Percentiles rank a stretch among this genome's conserved stretches.
Evolutionary conservation across 2,329 filamentous ascomycete species (phyloP).

Genomic region (Macrophomina phaseolina): DNA sequence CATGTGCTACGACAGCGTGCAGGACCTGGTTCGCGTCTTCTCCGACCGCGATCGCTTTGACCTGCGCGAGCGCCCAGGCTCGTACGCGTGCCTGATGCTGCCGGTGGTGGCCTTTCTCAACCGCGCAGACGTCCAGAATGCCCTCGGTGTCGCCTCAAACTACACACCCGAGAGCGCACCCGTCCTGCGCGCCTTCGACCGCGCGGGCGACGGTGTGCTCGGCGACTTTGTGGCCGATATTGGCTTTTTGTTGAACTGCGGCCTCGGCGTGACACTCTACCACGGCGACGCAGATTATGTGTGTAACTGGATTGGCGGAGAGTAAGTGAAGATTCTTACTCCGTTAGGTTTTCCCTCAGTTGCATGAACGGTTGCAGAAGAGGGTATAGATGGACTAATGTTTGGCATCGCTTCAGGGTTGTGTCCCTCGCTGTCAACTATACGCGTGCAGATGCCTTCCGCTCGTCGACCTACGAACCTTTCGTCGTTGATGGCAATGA

Average conservation of each 20-base stretch:
- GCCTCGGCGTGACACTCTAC: constrained; percentile 44
- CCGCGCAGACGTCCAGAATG: constrained; percentile 60
- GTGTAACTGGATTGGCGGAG: constrained; percentile 44
- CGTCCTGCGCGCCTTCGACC: constrained; percentile 59
- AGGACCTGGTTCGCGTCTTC: constrained; percentile 62
- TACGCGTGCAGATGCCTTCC: constrained; percentile 39
- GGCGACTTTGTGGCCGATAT: constrained; percentile 58
- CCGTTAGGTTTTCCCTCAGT: too few species aligned
- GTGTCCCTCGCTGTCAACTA: constrained; percentile 46
- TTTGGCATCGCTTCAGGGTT: background rate
- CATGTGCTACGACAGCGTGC: constrained; percentile 63
- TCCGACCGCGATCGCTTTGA: constrained; percentile 60
- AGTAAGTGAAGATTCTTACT: background rate
- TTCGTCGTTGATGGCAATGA: constrained; percentile 46
- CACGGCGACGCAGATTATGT: constrained; percentile 47
- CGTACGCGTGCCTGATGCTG: constrained; percentile 65
- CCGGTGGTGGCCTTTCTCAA: constrained; percentile 69
- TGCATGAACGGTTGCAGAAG: too few species aligned
- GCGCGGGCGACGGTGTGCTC: constrained; percentile 62
- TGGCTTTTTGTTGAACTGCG: constrained; percentile 48
- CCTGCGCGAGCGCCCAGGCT: constrained; percentile 55
- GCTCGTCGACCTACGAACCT: constrained; percentile 38
- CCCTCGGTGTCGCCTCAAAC: constrained; percentile 68
- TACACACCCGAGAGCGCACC: constrained; percentile 58
- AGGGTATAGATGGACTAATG: too few species aligned